Evolutionary conservation across 768 basidiomycete species (phyloP).

Genomic region (Terana coerulea): DNA sequence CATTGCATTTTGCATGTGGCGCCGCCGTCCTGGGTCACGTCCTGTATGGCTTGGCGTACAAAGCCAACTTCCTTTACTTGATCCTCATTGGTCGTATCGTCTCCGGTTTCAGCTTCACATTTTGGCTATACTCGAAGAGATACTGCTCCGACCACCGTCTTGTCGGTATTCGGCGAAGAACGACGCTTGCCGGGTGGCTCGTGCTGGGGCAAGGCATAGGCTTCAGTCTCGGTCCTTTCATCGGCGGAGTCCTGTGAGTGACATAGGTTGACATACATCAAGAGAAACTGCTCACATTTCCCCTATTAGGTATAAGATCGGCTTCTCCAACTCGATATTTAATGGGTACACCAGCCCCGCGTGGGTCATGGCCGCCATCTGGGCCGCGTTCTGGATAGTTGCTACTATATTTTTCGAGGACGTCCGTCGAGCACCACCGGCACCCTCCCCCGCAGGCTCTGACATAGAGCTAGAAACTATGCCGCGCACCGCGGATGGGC

Average conservation of each 20-base stretch:
- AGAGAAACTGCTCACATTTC: background rate
- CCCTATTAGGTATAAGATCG: constrained; percentile 41
- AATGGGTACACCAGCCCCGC: constrained; percentile 67
- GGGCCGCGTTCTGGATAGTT: constrained; percentile 48
- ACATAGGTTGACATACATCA: background rate
- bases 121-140: constrained; percentile 66
- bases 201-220: constrained; percentile 62
- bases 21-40: constrained; percentile 53
- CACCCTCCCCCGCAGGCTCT: background rate
- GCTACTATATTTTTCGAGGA: constrained; percentile 30
- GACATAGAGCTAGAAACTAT: constrained; percentile 1
- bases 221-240: constrained; percentile 59
- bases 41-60: constrained; percentile 60
- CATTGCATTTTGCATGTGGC: constrained; percentile 53
- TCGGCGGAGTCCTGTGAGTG: constrained; percentile 52
- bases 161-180: constrained; percentile 59
- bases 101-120: constrained; percentile 54
- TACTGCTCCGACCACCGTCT: constrained; percentile 69
- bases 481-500: background rate
- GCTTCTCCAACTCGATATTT: constrained; percentile 52
- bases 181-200: constrained; percentile 57
- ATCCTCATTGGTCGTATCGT: constrained; percentile 71
- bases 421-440: constrained; percentile 17
- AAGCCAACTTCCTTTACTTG: constrained; percentile 56
- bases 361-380: constrained; percentile 58